A percentile compares a stretch with the other conserved stretches of the same genome.
These are phyloP conservation scores for Talaromyces thailandensis DNA, from an alignment of 495 filamentous ascomycete species.

Conservation along the genomic window DNA sequence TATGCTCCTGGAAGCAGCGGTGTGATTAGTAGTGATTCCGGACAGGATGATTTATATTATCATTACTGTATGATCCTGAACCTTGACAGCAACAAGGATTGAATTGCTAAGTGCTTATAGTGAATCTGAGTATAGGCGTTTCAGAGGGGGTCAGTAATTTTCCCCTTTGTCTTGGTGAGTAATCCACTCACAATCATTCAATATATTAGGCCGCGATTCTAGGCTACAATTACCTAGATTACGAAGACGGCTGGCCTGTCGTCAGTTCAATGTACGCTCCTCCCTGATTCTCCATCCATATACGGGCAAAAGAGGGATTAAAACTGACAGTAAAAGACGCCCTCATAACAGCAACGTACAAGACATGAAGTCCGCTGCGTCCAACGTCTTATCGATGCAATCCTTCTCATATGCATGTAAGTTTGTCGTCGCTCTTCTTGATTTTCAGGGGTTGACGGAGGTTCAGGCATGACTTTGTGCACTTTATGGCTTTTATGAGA, in stretches of 20 bases:
- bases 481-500: not conserved
- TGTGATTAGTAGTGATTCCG: constrained; percentile 20
- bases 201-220: constrained; percentile 35
- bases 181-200: not conserved
- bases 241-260: constrained; percentile 37
- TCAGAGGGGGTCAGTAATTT: constrained; percentile 19
- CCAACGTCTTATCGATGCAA: not conserved
- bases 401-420: not conserved
- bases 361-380: not conserved
- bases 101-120: constrained; percentile 13
- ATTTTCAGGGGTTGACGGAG: not conserved
- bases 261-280: constrained; percentile 13
- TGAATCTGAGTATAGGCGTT: constrained; percentile 36
- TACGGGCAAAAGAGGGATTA: not conserved
- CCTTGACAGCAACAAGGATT: not conserved
- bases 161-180: not conserved
- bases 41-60: constrained; percentile 37
- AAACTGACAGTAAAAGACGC: not conserved
- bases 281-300: not conserved
- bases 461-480: not conserved
- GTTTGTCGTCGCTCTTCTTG: not conserved
- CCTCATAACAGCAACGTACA: not conserved
- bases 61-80: constrained; percentile 32
- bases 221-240: constrained; percentile 35
- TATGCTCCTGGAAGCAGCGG: constrained; percentile 41